Evolutionary conservation across 1,284 basidiomycete species (phyloP), one percentile per base, ranked within the genome.

Genomic region (Pseudozyma hubeiensis): DNA sequence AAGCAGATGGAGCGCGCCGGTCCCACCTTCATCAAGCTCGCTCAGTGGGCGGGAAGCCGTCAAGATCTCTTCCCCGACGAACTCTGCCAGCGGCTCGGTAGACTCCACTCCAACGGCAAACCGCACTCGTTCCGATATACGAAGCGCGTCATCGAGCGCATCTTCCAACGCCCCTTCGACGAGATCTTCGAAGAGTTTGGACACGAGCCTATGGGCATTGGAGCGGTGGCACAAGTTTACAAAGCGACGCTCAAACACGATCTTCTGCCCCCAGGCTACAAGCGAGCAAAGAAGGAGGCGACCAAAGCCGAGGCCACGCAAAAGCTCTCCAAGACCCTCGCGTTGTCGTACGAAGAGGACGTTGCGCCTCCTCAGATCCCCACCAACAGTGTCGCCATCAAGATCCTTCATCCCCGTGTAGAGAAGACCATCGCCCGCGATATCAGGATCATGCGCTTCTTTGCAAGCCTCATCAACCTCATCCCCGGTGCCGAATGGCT

Each of bases 1-100:
- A 87, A 87, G 57, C 91, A 91, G 84, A 98, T 99, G 95, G 91
- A 96, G 85, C 87, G 90, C 10, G 96, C 96, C 6, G 97, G 97
- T 0, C 97, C 97, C 4, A 97, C 94, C 0, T 99, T 99, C 84
- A 94, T 94, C 86, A 99, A 99, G 92, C 89, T 99, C 53, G 93
- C 93, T 1, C 97, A 99, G 88, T 99, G 97, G 97, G 97, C 97
- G 1, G 97, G 92, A 6, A 95, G 94, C 31, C 89, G 97, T 55
- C 91, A 92, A 48, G 97, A 99, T 84, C 87, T 99, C 6, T 99
- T 99, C 86, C 93, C 97, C 1, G 88, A 91, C n/a, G 85, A 90
- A n/a, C 89, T 99, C 5, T 99, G 97, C 85, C 88, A 92, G 61
- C 89, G 89, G 68, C 88, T 99, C 79, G 93, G 93, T 49, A 89